Conservation (phyloP, 768 basidiomycete species). For the Tulasnella sp. region DNA sequence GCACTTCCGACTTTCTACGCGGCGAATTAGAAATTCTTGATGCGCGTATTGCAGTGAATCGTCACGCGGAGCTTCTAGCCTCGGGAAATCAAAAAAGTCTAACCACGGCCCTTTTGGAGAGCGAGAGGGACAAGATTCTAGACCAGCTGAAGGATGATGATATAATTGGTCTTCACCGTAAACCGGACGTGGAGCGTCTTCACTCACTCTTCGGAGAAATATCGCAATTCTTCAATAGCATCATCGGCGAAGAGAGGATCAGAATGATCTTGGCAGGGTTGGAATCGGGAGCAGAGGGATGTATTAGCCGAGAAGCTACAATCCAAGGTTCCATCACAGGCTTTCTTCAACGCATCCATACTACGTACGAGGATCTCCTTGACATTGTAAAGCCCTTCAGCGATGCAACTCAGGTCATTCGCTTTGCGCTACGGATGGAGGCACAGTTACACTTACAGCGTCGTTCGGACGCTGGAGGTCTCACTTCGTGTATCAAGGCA, state of each 20-base stretch:
- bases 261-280: constrained; percentile 32
- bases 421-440: constrained; percentile 56
- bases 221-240: constrained; percentile 46
- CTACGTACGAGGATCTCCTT: constrained; percentile 50
- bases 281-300: constrained; percentile 4
- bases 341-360: constrained; percentile 58
- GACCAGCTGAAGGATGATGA: constrained; percentile 1
- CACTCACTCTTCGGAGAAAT: constrained; percentile 36
- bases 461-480: not conserved
- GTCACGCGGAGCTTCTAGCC: constrained; percentile 39
- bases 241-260: constrained; percentile 38
- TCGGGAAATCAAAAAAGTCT: constrained; percentile 45
- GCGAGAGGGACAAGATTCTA: constrained; percentile 7
- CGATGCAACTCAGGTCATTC: constrained; percentile 49
- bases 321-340: constrained; percentile 67
- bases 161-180: constrained; percentile 14
- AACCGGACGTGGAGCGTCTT: constrained; percentile 22
- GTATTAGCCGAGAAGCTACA: constrained; percentile 43
- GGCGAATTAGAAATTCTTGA: constrained; percentile 32
- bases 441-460: not conserved
- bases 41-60: constrained; percentile 42
- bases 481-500: not conserved
- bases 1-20: constrained; percentile 32
- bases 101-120: constrained; percentile 34
- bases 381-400: constrained; percentile 62